Evolutionary conservation across 2,329 filamentous ascomycete genomes (phyloP), one percentile per base, ranked within the genome.

Genomic region (Aspergillus phoenicis): DNA sequence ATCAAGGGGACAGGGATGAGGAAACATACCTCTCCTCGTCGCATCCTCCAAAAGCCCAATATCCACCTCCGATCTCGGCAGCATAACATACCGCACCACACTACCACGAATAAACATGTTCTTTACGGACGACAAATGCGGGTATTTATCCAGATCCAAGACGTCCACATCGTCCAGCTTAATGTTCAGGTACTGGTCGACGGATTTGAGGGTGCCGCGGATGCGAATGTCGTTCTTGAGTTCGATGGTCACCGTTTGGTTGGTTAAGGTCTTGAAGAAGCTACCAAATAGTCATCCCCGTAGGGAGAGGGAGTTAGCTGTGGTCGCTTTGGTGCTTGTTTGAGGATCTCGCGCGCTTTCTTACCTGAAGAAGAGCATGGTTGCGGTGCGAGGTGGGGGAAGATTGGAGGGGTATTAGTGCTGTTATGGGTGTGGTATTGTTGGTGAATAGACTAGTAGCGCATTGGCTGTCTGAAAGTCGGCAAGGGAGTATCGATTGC

Each of bases 201-300:
- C 94, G 74, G 91, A 96, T 84, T 98, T 99, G 68, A 99, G 85
- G 38, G 89, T 96, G 68, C 95, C 95, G 71, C 91, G 91, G 77
- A 99, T 96, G 75, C 93, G 93, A 70, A 99, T 96, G 81, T 99
- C 95, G 78, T 99, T 99, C 82, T 99, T 99, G 77, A 99, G 91
- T 83, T 99, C 95, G 75, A 99, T 93, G 51, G 93, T 98, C 73
- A 99, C 93, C 83, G 96, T 89, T 70, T 95, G 90, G 83, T 97
- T 95, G 77, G 97, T 96, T 73, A 98, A 90, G 57, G 94, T 98
- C 80, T 98, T 98, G 88, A 98, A 98, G 83, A 97, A 98, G 82
- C 91, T 95, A 74, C 53, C 5, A 36, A 36, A 10, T 30, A 30
- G 1, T 36, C 13, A 36, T 13, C 11, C 33, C 33, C 11, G 2